These are phyloP conservation scores for Sechiopsis laciniata DNA, from an alignment of 306 rosid genomes.

Conservation along the genomic window DNA sequence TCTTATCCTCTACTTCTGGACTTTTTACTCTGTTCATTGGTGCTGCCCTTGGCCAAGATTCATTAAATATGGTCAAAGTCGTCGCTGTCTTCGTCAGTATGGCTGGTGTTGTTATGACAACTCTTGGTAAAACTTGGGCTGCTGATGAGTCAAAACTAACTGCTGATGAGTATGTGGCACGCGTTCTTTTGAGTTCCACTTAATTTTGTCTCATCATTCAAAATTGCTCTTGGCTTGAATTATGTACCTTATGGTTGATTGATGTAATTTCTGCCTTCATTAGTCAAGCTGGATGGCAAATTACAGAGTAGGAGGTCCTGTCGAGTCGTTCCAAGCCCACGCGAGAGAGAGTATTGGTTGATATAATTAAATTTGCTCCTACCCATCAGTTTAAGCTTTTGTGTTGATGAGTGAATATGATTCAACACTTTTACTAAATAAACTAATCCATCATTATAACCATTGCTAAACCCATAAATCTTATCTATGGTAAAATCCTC, in stretches of 20 bases:
- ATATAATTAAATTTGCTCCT: too few species aligned
- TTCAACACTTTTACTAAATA: neutral
- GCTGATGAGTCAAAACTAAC: slow-evolving; percentile 52
- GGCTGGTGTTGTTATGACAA: slow-evolving; percentile 93
- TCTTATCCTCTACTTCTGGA: slow-evolving; percentile 94
- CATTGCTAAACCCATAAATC: neutral
- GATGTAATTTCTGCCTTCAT: neutral
- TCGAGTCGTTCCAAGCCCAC: too few species aligned
- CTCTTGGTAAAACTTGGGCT: slow-evolving; percentile 96
- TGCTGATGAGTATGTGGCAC: slow-evolving; percentile 47
- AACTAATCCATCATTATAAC: neutral
- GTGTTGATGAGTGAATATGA: too few species aligned
- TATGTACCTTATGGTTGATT: neutral
- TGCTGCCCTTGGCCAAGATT: slow-evolving; percentile 77
- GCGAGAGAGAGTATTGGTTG: too few species aligned
- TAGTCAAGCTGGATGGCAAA: neutral
- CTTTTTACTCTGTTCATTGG: slow-evolving; percentile 94
- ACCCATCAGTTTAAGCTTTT: too few species aligned
- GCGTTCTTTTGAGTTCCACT: slow-evolving; percentile 17
- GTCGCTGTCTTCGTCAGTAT: slow-evolving; percentile 90
- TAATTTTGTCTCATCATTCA: slow-evolving; percentile 3
- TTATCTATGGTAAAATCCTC: neutral
- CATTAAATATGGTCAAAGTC: slow-evolving; percentile 68
- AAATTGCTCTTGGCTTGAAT: neutral
- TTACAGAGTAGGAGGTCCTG: neutral